A percentile compares a stretch with the other conserved stretches of the same genome.
phyloP scores from a whole-genome alignment of 176 grass and related monocot genomes.

The Chloris gayana region DNA sequence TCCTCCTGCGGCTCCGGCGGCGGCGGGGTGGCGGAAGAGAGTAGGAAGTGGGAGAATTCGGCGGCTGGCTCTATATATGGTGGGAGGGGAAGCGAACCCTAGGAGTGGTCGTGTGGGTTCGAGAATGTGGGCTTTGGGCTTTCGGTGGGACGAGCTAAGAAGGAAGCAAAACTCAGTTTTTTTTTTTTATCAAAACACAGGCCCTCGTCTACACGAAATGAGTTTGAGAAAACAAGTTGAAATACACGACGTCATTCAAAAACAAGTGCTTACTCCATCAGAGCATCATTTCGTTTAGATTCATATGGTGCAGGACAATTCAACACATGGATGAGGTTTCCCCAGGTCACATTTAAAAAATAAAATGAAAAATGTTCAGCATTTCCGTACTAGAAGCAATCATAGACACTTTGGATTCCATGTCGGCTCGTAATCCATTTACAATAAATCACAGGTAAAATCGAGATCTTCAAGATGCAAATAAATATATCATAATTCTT shows the following conservation, averaged over 20 bases:
- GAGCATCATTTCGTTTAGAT: not conserved
- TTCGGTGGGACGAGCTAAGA: not conserved
- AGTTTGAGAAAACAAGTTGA: not conserved
- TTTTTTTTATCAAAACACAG: not conserved
- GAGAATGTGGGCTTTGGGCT: constrained; percentile 9
- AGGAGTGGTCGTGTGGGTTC: constrained; percentile 19
- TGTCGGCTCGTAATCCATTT: not conserved
- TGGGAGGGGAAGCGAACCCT: constrained; percentile 44
- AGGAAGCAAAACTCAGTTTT: not conserved
- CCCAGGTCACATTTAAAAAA: not conserved
- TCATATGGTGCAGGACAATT: not conserved
- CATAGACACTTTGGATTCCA: too few relatives aligned
- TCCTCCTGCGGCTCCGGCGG: constrained; percentile 5
- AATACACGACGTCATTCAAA: not conserved
- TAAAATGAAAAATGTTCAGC: not conserved
- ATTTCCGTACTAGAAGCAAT: not conserved
- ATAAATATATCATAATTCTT: constrained; percentile 48
- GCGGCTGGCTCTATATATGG: constrained; percentile 26
- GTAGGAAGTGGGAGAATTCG: not conserved
- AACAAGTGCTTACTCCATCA: not conserved
- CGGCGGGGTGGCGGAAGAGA: not conserved
- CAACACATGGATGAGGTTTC: too few relatives aligned
- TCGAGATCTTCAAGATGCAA: not conserved
- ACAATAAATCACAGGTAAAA: not conserved
- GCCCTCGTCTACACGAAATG: too few relatives aligned